Evolutionary conservation across 1,139 yeast genomes (phyloP), one percentile per base, ranked within the genome.

Genomic region (Yamadazyma pseudoaaseri): DNA sequence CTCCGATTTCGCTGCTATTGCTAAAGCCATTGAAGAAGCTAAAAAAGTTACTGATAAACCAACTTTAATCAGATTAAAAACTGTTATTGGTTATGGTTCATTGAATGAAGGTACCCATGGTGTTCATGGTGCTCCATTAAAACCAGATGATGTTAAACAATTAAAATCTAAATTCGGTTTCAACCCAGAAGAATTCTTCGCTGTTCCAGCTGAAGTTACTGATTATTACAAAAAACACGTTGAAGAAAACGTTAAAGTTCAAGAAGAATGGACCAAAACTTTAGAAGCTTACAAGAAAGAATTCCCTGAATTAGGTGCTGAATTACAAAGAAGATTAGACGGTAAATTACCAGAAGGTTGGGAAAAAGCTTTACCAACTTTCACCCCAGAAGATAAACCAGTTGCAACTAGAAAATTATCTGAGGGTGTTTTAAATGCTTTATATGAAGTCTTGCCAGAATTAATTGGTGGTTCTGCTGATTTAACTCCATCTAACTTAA

Each of bases 391-490:
- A 21, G 98, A 92, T 70, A 70, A 76, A 51, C 81, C 97, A 32
- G 73, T 89, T 48, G 98, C 98, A 48, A 81, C 97, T 46, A 86
- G 98, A 80, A 92, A 92, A 75, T 76, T 90, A 56, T 85, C 96
- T 39, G 97, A 92, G 74, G 76, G 74, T 48, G 87, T 85, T 35
- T 71, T 92, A 55, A 70, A 76, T 51, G 69, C 73, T 52, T 68
- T 92, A 51, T 73, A 76, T 54, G 77, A 73, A 29, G 75, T 53
- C 33, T 51, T 94, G 30, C 98, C 98, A 39, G 97, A 90, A 73
- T 72, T 92, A 44, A 70, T 92, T 58, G 97, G 97, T 71, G 98
- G 98, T 57, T 90, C 98, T 49, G 98, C 98, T 41, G 98, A 92
- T 71, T 80, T 92, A 70, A 92, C 98, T 44, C 95, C 96, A 49